A percentile compares a stretch with the other conserved stretches of the same genome.
Evolutionary conservation across 169 alveolate species (phyloP).

Genomic region (Besnoitia besnoiti): DNA sequence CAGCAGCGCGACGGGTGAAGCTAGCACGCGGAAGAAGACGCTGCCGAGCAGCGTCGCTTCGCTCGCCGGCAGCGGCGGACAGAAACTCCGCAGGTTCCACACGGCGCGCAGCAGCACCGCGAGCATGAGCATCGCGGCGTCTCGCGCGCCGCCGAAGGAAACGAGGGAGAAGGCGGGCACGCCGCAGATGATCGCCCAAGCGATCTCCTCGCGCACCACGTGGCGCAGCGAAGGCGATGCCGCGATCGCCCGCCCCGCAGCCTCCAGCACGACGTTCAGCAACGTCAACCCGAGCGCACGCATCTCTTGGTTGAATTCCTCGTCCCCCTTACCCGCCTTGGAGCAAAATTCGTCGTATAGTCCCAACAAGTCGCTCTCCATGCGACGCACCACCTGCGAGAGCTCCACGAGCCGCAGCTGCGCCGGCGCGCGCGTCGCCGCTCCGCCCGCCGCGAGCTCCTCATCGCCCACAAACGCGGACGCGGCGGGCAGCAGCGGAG

Average conservation of each 20-base stretch:
- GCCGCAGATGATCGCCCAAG: neutral
- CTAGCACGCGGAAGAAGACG: conserved; percentile 5
- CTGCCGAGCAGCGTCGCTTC: neutral
- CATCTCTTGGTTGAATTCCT: conserved; percentile 52
- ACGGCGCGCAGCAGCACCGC: neutral
- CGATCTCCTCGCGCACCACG: neutral
- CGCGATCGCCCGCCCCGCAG: conserved; percentile 60
- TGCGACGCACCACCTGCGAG: neutral
- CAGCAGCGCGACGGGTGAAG: neutral
- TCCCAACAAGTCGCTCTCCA: conserved; percentile 2
- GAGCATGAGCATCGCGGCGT: neutral
- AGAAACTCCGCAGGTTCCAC: neutral
- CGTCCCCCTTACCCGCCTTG: neutral
- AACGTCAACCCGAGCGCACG: conserved; percentile 68
- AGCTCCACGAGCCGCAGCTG: neutral
- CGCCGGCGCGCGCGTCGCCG: too few relatives aligned
- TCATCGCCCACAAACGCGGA: too few relatives aligned
- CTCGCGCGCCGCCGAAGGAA: neutral
- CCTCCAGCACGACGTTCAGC: conserved; percentile 69
- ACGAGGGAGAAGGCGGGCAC: neutral
- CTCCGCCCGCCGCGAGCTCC: too few relatives aligned
- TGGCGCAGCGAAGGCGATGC: conserved; percentile 18
- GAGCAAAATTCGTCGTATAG: neutral
- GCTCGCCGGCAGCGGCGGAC: neutral
- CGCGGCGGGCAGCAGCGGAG: neutral